phyloP scores from a whole-genome alignment of 345 rosid genomes.

The Citrus inodora region DNA sequence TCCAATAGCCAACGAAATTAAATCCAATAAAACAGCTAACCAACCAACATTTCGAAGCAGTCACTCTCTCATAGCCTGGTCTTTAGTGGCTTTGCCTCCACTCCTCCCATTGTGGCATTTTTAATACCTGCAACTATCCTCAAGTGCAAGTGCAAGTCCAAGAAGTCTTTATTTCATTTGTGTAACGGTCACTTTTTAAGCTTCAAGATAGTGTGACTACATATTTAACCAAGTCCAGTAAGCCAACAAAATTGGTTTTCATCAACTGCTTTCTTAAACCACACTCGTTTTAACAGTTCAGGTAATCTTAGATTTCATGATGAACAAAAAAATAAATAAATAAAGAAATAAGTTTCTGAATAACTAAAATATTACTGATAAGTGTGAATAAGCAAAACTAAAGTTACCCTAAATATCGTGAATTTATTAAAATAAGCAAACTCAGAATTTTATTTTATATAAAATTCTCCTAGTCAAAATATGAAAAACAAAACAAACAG shows the following conservation, averaged over 20 bases:
- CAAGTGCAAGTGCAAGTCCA: neutral
- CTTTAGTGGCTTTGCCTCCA: constrained; percentile 28
- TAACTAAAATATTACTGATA: no score
- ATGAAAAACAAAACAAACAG: no score
- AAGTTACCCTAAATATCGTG: no score
- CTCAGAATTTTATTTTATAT: no score
- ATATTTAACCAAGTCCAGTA: neutral
- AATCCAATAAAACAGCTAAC: constrained; percentile 21
- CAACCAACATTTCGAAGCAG: constrained; percentile 8
- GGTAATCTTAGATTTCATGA: neutral
- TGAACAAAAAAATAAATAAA: no score
- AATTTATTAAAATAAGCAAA: no score
- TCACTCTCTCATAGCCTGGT: constrained; percentile 14
- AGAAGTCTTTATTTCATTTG: neutral
- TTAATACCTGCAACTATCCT: constrained; percentile 8
- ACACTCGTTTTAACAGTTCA: neutral
- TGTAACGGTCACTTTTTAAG: neutral
- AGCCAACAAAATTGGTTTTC: neutral
- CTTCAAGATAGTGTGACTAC: neutral
- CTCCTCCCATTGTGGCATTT: constrained; percentile 12
- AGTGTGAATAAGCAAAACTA: no score
- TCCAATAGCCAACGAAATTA: constrained; percentile 24
- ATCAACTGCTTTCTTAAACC: neutral
- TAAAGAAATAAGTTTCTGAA: no score
- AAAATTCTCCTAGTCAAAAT: no score